Evolutionary conservation across 169 alveolate species (phyloP), one percentile per base, ranked within the genome.

Genomic region (Babesia gibsoni): DNA sequence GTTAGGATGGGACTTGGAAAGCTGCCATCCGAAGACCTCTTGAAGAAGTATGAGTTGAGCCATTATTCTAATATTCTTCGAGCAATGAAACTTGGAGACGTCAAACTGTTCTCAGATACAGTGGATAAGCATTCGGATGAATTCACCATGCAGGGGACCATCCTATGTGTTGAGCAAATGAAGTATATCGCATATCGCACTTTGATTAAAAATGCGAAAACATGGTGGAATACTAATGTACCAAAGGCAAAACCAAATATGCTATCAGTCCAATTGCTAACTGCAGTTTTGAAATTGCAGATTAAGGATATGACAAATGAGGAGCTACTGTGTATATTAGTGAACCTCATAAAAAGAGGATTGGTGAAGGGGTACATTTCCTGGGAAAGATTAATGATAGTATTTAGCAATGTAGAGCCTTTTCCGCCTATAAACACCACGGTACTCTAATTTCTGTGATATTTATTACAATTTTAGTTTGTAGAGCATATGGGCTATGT

Each of bases 241-340:
- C 83, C 88, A 4, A 73, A 53, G 12, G 61, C 74, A 48, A 85
- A 85, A 79, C 65, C 70, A 3, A 79, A 85, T 41, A 85, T 85
- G 88, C 84, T 85, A 8, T 91, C 92, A 20, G 77, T 83, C 12
- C 69, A 68, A 3, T 67, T 81, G 33, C 79, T 85, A 27, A 84
- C 92, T 16, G 63, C 87, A 9, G 70, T 88, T 25, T 46, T 77
- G 48, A 32, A 45, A 39, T 83, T 84, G 82, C 91, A 82, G 37
- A 36, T 69, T 33, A 70, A 67, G 18, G 56, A 46, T 41, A 73
- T 77, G 52, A 70, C 88, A 30, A 83, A 85, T 42, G 72, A 74
- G 32, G 91, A 85, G 89, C 89, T 90, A 93, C 83, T 91, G 43
- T 90, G 94, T 73, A 89, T 89, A 49, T 89, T 92, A 52, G 92